Conservation (phyloP, 768 basidiomycete genomes). For the Cystofilobasidium capitatum region DNA sequence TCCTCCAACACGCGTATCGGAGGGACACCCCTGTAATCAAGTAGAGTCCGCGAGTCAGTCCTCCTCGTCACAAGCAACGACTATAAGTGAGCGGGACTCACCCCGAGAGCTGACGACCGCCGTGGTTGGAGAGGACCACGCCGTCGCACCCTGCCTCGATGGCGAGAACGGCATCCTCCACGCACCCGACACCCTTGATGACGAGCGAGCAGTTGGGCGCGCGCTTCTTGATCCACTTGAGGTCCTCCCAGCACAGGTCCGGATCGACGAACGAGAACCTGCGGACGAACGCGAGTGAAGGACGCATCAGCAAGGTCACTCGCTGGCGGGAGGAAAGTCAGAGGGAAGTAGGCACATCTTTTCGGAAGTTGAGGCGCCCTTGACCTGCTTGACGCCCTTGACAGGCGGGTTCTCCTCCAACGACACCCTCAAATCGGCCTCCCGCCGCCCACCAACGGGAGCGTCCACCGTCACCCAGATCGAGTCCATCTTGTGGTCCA, state of each 20-base stretch:
- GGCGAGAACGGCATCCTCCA: conserved; percentile 38
- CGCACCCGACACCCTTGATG: conserved; percentile 41
- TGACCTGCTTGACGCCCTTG: background rate
- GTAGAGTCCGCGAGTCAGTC: background rate
- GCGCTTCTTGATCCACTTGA: conserved; percentile 37
- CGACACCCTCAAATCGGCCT: conserved; percentile 26
- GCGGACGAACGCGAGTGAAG: conserved; percentile 13
- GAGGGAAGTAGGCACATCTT: too few species aligned
- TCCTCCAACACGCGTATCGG: conserved; percentile 10
- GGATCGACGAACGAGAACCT: conserved; percentile 29
- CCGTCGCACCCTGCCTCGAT: conserved; percentile 42
- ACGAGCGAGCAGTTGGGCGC: conserved; percentile 37
- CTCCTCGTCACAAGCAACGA: too few species aligned
- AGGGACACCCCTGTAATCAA: background rate
- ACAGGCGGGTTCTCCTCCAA: conserved; percentile 21
- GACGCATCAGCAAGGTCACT: too few species aligned
- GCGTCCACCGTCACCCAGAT: conserved; percentile 39
- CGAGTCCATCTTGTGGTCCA: conserved; percentile 33
- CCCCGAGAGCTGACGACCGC: conserved; percentile 27
- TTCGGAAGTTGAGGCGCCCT: conserved; percentile 21
- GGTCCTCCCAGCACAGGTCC: conserved; percentile 37
- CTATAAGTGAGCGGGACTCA: background rate
- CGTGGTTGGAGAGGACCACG: conserved; percentile 42
- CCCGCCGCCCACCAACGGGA: conserved; percentile 28
- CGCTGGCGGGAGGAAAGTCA: too few species aligned